Base-by-base conservation (phyloP, 371 early-diverging fungal genomes). In the Mucor lusitanicus region DNA sequence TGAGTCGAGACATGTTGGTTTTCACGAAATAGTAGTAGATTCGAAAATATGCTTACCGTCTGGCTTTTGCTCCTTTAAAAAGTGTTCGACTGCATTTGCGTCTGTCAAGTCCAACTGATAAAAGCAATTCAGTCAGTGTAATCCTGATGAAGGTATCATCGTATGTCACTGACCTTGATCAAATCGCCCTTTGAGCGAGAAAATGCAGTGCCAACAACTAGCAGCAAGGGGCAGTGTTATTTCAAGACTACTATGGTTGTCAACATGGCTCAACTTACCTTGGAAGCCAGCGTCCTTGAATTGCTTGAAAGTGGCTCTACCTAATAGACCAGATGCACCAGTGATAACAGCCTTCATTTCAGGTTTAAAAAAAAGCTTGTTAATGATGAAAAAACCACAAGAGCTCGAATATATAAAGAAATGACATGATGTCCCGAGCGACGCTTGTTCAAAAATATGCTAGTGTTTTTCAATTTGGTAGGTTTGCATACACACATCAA, bases 241-340 rank as follows among this genome's bases (percentile, higher is more conserved):
- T 40, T 13, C 6, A 27, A 3, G 17, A 23, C 4, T 23, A 11
- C 15, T 35, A 15, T 25, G 8, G 11, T n/a, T 58, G 58, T 19
- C 25, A 13, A 33, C 0, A 12, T 21, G 11, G 12, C 7, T 58
- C 25, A 13, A 28, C 21, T 67, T 73, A 87, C 89, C 86, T 71
- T 82, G 74, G 68, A 78, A 79, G 11, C 82, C 84, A 58, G 85
- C 74, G 7, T 76, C 63, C 64, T 83, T 70, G 61, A 91, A 86
- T 54, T 84, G 82, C 8, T 71, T 64, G 9, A 76, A 62, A 17
- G 93, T 92, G 27, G 90, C 88, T 56, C 95, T 88, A 19, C 95
- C 95, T 30, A 95, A 85, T 3, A 95, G 87, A 39, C 95, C 95
- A 27, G 92, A 91, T 48, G 92, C 94, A 65, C 95, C 95, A 56